phyloP scores from a whole-genome alignment of 2,329 filamentous ascomycete species.

The Zopfia rhizophila region DNA sequence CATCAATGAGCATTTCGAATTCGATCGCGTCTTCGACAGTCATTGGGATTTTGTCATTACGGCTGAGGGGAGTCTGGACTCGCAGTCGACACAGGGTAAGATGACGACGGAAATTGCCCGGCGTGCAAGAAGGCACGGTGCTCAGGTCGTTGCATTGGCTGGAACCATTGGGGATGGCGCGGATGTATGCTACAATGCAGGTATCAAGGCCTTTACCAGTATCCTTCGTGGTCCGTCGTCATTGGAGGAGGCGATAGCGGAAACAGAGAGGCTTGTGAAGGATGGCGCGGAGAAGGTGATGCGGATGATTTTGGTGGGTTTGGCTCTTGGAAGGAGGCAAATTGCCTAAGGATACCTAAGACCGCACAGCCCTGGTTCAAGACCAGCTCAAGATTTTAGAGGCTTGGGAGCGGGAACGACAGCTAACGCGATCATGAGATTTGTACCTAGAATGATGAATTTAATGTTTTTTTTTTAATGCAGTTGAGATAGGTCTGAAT shows the following conservation, averaged over 20 bases:
- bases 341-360: too few species aligned
- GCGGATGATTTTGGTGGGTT: constrained; percentile 52
- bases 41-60: constrained; percentile 63
- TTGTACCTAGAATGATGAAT: too few species aligned
- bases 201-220: constrained; percentile 50
- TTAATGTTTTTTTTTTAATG: too few species aligned
- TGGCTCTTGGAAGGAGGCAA: too few species aligned
- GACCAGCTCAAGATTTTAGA: too few species aligned
- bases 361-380: too few species aligned
- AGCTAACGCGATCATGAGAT: too few species aligned
- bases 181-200: constrained; percentile 38
- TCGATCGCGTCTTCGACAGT: constrained; percentile 58
- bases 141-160: constrained; percentile 57
- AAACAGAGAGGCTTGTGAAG: constrained; percentile 46
- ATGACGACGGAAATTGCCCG: constrained; percentile 64
- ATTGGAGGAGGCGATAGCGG: constrained; percentile 46
- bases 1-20: constrained; percentile 62
- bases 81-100: constrained; percentile 63
- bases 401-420: too few species aligned
- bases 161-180: constrained; percentile 43
- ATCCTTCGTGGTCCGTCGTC: constrained; percentile 47
- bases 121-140: constrained; percentile 57
- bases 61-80: constrained; percentile 64
- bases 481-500: too few species aligned
- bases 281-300: constrained; percentile 52